phyloP scores from a whole-genome alignment of 2,329 filamentous ascomycete genomes.

The Talaromyces pinophilus region DNA sequence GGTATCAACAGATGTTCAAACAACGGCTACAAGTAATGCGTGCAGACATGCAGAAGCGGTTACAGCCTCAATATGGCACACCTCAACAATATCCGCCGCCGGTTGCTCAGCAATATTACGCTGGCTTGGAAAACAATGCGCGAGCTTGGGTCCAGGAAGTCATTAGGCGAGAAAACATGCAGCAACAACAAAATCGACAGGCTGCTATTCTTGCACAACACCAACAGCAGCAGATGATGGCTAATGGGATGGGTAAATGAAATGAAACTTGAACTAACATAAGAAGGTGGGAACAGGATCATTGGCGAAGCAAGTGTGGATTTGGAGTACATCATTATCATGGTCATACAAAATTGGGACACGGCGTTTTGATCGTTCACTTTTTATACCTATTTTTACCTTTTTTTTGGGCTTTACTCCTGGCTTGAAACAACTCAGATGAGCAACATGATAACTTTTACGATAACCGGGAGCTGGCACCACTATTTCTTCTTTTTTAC shows the following conservation, averaged over 20 bases:
- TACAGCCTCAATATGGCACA: slow-evolving; percentile 42
- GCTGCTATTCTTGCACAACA: slow-evolving; percentile 27
- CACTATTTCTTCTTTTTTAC: not conserved
- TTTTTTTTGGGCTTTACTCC: slow-evolving; percentile 4
- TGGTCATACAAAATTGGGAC: slow-evolving; percentile 6
- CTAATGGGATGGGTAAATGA: slow-evolving; percentile 43
- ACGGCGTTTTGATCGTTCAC: slow-evolving; percentile 15
- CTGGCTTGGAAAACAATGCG: slow-evolving; percentile 41
- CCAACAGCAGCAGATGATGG: slow-evolving; percentile 45
- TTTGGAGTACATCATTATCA: slow-evolving; percentile 12
- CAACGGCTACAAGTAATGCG: slow-evolving; percentile 39
- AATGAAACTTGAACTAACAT: slow-evolving; percentile 2
- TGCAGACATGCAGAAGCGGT: slow-evolving; percentile 41
- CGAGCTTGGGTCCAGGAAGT: slow-evolving; percentile 42
- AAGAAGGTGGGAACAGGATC: not conserved
- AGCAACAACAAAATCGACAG: slow-evolving; percentile 31
- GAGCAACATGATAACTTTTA: slow-evolving; percentile 14
- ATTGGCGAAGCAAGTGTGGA: not conserved
- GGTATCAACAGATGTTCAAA: slow-evolving; percentile 41
- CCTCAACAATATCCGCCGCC: slow-evolving; percentile 42
- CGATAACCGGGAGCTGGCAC: slow-evolving; percentile 10
- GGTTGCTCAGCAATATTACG: slow-evolving; percentile 40
- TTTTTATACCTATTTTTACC: slow-evolving; percentile 27
- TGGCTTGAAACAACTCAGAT: slow-evolving; percentile 4
- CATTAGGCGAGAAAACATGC: slow-evolving; percentile 40